phyloP scores from a whole-genome alignment of 2,329 filamentous ascomycete species.

The Neonectria punicea region DNA sequence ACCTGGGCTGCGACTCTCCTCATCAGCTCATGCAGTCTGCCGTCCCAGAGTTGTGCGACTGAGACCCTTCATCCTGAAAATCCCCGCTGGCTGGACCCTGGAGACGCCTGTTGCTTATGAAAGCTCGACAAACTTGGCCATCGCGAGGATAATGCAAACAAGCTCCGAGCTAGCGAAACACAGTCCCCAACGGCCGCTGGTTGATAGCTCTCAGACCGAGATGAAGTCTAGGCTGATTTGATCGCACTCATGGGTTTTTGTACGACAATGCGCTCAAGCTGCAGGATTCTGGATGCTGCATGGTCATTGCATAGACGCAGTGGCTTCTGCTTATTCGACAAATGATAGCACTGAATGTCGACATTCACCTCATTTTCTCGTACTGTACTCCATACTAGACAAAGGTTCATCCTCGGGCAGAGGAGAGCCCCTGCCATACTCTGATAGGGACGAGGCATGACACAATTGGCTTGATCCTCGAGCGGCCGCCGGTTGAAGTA shows the following conservation, averaged over 20 bases:
- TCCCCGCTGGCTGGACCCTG: conserved; percentile 11
- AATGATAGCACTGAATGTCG: conserved; percentile 8
- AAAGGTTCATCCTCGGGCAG: background rate
- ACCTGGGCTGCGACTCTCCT: conserved; percentile 11
- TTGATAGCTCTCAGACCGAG: background rate
- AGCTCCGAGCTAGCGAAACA: background rate
- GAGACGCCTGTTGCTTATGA: background rate
- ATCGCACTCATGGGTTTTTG: background rate
- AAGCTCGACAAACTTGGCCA: background rate
- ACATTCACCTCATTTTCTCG: conserved; percentile 2
- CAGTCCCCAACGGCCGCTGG: background rate
- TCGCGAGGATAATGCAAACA: background rate
- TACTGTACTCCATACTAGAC: background rate
- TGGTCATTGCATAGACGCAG: conserved; percentile 3
- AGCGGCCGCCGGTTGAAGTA: conserved; percentile 22
- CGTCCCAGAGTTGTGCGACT: background rate
- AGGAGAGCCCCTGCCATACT: conserved; percentile 1
- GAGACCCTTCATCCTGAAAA: conserved; percentile 17
- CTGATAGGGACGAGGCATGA: conserved; percentile 13
- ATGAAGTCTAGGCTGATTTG: background rate
- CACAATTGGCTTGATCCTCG: conserved; percentile 14
- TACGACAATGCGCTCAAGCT: background rate
- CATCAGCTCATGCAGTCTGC: conserved; percentile 18
- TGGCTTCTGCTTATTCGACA: background rate
- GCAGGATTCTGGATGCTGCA: conserved; percentile 7